phyloP scores from a whole-genome alignment of 768 basidiomycete species.

The Tulasnella sp. region DNA sequence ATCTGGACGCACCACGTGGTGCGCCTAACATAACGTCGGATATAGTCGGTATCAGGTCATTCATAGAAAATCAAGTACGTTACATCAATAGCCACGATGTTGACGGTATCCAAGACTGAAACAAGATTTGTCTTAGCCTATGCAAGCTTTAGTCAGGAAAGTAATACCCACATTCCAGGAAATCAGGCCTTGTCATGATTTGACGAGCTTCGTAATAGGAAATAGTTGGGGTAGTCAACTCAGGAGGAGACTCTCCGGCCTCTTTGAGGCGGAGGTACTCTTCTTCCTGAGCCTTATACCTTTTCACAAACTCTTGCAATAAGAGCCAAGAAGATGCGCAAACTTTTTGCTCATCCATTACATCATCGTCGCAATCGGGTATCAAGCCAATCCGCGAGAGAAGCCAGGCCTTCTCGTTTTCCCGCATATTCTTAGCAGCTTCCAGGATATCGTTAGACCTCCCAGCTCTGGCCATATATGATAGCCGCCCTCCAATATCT shows the following conservation, averaged over 20 bases:
- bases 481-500: conserved; percentile 63
- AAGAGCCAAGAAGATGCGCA: conserved; percentile 1
- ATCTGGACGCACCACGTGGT: conserved; percentile 68
- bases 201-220: conserved; percentile 59
- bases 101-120: conserved; percentile 51
- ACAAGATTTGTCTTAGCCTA: background rate
- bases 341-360: conserved; percentile 50
- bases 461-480: conserved; percentile 59
- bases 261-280: background rate
- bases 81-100: conserved; percentile 71
- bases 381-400: conserved; percentile 70
- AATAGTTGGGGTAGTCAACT: conserved; percentile 47
- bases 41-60: background rate
- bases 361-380: conserved; percentile 69
- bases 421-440: conserved; percentile 50
- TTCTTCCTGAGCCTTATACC: background rate
- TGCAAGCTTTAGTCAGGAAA: background rate
- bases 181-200: conserved; percentile 78
- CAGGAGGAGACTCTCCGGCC: too few species aligned
- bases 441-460: conserved; percentile 46
- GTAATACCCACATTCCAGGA: conserved; percentile 47
- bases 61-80: conserved; percentile 20
- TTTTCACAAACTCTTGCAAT: conserved; percentile 5
- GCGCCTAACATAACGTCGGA: conserved; percentile 33
- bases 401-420: conserved; percentile 69